These are phyloP conservation scores for Salix exigua DNA, from an alignment of 345 rosid genomes.

Conservation along the genomic window DNA sequence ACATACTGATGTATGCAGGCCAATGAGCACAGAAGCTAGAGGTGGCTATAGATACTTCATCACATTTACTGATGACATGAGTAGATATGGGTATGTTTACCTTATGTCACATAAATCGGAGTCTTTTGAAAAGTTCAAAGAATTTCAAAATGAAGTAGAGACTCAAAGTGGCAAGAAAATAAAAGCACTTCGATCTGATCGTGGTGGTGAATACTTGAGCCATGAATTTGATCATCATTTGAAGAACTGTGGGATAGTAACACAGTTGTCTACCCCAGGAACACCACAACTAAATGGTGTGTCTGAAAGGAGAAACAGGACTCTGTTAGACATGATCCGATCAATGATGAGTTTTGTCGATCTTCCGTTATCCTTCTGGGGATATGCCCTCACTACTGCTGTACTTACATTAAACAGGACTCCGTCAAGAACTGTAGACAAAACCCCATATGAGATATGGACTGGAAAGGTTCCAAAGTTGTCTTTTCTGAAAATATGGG, in stretches of 20 bases:
- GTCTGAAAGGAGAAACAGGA: too few species aligned
- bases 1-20: neutral
- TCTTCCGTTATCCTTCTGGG: neutral
- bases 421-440: neutral
- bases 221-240: neutral
- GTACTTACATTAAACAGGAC: neutral
- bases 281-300: neutral
- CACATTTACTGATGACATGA: neutral
- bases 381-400: neutral
- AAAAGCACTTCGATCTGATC: neutral
- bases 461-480: neutral
- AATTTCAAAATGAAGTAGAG: neutral
- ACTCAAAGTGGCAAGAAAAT: neutral
- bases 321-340: too few species aligned
- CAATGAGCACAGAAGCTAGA: neutral
- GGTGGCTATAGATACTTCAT: slow-evolving; percentile 2
- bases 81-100: neutral
- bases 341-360: neutral
- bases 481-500: neutral
- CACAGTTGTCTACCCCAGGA: neutral
- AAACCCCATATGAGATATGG: slow-evolving; percentile 6
- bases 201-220: neutral
- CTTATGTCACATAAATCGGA: neutral
- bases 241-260: neutral
- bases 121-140: neutral